A percentile compares a stretch with the other conserved stretches of the same genome.
These are phyloP conservation scores for Pyracantha coccinea DNA, from an alignment of 331 rosid genomes.

Conservation along the genomic window DNA sequence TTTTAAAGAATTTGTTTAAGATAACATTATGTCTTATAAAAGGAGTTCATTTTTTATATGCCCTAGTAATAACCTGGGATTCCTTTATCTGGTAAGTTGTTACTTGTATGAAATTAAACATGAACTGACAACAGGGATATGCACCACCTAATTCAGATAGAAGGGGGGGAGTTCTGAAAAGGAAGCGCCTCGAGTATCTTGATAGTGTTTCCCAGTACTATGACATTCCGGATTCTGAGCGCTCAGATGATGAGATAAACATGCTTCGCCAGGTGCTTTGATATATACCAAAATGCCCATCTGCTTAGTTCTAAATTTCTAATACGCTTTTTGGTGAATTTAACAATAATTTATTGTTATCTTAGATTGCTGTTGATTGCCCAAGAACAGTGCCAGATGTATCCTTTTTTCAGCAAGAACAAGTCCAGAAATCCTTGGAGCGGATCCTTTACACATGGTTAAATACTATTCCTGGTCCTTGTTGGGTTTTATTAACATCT, in stretches of 20 bases:
- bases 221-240: constrained; percentile 81
- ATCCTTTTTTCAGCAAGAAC: constrained; percentile 67
- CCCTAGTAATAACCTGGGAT: constrained; percentile 4
- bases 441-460: constrained; percentile 88
- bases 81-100: constrained; percentile 4
- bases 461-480: constrained; percentile 15
- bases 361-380: constrained; percentile 82
- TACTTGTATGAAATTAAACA: constrained; percentile 51
- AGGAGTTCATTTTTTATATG: neutral
- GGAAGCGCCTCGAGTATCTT: constrained; percentile 93
- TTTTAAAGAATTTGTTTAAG: neutral
- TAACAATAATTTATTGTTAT: neutral
- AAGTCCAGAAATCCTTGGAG: constrained; percentile 92
- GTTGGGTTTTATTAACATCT: neutral
- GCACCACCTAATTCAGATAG: constrained; percentile 99
- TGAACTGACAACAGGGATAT: constrained; percentile 94
- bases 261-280: constrained; percentile 91
- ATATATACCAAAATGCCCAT: neutral
- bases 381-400: constrained; percentile 97
- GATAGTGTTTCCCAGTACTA: constrained; percentile 81
- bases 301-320: constrained; percentile 6
- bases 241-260: constrained; percentile 91
- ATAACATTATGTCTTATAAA: neutral
- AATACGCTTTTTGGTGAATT: neutral
- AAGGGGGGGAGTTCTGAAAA: constrained; percentile 84